Evolutionary conservation across 176 grass and related monocot genomes (phyloP).

Genomic region (Eleusine indica): DNA sequence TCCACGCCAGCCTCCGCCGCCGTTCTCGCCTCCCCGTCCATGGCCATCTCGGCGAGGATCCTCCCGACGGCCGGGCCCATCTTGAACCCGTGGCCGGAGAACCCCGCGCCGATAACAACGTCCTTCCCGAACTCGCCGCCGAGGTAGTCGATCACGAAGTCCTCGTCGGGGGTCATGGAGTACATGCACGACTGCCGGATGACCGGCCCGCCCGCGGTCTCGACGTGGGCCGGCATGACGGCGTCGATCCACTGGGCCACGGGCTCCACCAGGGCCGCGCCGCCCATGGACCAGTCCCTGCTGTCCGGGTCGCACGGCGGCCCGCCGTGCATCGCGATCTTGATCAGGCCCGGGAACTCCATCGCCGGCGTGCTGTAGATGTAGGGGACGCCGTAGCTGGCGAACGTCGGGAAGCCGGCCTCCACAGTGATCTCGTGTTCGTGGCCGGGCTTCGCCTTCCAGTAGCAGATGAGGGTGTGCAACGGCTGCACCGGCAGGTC

Average conservation of each 20-base stretch:
- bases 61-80: constrained; percentile 69
- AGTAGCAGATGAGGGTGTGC: constrained; percentile 80
- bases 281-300: constrained; percentile 60
- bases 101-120: constrained; percentile 82
- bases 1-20: constrained; percentile 54
- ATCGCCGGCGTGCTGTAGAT: constrained; percentile 85
- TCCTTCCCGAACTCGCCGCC: constrained; percentile 77
- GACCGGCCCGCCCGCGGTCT: constrained; percentile 57
- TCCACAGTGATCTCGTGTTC: constrained; percentile 51
- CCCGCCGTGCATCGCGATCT: constrained; percentile 77
- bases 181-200: constrained; percentile 87
- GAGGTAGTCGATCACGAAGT: constrained; percentile 80
- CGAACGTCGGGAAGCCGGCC: constrained; percentile 87
- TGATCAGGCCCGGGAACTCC: constrained; percentile 90
- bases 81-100: constrained; percentile 95
- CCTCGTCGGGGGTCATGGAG: constrained; percentile 87
- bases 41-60: constrained; percentile 73
- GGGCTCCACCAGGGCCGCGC: constrained; percentile 40
- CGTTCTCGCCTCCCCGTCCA: constrained; percentile 47
- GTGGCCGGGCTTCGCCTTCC: constrained; percentile 63
- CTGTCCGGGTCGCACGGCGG: constrained; percentile 71
- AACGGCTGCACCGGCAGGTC: constrained; percentile 69
- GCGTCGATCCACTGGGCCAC: constrained; percentile 66
- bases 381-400: constrained; percentile 76
- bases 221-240: constrained; percentile 56